These are phyloP conservation scores for Solioccasus polychromus DNA, from an alignment of 768 basidiomycete species.

Conservation along the genomic window DNA sequence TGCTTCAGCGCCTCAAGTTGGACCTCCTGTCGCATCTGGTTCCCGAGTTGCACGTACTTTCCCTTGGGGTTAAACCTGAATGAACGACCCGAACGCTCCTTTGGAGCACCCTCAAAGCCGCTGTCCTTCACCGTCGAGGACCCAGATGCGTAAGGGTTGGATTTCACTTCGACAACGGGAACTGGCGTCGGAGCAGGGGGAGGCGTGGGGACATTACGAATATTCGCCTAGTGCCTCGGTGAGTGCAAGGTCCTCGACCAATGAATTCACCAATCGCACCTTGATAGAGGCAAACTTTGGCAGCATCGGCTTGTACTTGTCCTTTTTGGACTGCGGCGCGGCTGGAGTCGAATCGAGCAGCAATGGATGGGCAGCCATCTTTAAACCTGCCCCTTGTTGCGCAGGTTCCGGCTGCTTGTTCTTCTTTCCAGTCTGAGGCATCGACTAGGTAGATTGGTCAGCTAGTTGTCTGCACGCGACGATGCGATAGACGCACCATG, in stretches of 20 bases:
- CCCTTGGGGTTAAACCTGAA: slow-evolving; percentile 93
- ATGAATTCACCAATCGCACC: slow-evolving; percentile 37
- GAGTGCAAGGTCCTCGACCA: neutral
- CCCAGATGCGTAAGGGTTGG: slow-evolving; percentile 77
- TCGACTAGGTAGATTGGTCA: slow-evolving; percentile 37
- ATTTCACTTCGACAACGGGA: slow-evolving; percentile 40
- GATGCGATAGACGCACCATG: slow-evolving; percentile 52
- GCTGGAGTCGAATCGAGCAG: slow-evolving; percentile 60
- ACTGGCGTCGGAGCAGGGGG: slow-evolving; percentile 38
- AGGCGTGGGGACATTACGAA: slow-evolving; percentile 69
- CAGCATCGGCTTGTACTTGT: slow-evolving; percentile 97
- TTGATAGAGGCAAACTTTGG: slow-evolving; percentile 98
- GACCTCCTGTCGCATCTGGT: slow-evolving; percentile 67
- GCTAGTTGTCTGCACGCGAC: neutral
- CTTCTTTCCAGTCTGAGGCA: slow-evolving; percentile 54
- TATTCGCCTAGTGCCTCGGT: slow-evolving; percentile 54
- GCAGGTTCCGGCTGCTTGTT: slow-evolving; percentile 56
- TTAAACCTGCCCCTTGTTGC: slow-evolving; percentile 79
- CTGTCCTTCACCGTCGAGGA: slow-evolving; percentile 49
- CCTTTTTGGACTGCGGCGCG: slow-evolving; percentile 75
- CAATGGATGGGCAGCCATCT: slow-evolving; percentile 89
- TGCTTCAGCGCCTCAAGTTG: slow-evolving; percentile 91
- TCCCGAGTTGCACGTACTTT: slow-evolving; percentile 76
- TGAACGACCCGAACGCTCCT: slow-evolving; percentile 62
- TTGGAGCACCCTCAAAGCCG: slow-evolving; percentile 71